Evolutionary conservation across 2,329 filamentous ascomycete species (phyloP), one percentile per base, ranked within the genome.

Genomic region (Tricladium varicosporioides): DNA sequence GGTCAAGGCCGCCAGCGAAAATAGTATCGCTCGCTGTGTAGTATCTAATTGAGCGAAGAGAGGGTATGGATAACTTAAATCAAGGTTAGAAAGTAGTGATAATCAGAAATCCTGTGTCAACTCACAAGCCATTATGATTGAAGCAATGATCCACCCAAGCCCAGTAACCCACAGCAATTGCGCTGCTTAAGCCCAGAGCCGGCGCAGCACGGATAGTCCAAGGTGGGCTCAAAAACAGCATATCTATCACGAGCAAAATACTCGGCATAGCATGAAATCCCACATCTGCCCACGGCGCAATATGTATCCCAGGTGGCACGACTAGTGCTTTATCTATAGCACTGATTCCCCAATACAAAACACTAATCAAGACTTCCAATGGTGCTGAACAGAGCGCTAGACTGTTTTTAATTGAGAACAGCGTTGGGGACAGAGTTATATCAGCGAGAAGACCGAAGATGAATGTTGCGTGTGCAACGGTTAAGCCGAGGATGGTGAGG

Each of bases 31-130:
- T 16, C 92, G 82, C 67, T 91, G 86, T 49, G 75, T 69, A 0
- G 84, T 88, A 50, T 78, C 80, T 44, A 95, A 75, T 46, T 89
- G 70, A 8, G 78, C 85, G 62, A 97, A 93, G 22, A 96, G 80
- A 1, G 92, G 92, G 71, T 97, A 96, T 0, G 92, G 91, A 65
- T 96, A 95, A 78, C 86, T 88, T 13, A 53, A n/a, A 32, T 31
- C 18, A 19, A 7, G 31, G 36, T 33, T 18, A 13, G 10, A 42
- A n/a, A n/a, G n/a, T n/a, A n/a, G n/a, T n/a, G n/a, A n/a, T n/a
- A 15, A 22, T 5, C 9, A 1, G 36, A 11, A 11, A 19, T 40
- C 8, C 2, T 10, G 16, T 10, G 2, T 27, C 5, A 33, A 73
- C 81, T 70, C 69, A 85, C 83, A 78, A 82, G 67, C 86, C 83